Evolutionary conservation across 2,329 filamentous ascomycete genomes (phyloP).

Genomic region (Colletotrichum eremochloae): DNA sequence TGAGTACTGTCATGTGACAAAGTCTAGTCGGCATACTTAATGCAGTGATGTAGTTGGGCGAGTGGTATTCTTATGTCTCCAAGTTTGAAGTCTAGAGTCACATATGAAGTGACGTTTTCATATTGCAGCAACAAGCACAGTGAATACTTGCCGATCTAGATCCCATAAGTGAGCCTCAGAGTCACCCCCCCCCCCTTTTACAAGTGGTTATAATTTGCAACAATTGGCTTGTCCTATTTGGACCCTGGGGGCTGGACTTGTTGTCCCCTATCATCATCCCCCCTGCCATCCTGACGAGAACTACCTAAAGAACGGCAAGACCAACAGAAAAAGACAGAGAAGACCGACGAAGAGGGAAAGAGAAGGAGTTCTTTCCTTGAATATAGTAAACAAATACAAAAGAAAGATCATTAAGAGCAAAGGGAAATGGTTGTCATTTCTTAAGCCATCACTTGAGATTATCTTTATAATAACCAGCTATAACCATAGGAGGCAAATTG

Average conservation of each 20-base stretch:
- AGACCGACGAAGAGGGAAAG: not conserved
- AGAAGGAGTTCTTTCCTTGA: not conserved
- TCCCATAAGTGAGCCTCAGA: not conserved
- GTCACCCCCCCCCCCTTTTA: fast-evolving
- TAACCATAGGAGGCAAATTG: not conserved
- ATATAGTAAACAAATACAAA: not conserved
- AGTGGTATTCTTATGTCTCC: no score
- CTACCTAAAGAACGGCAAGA: not conserved
- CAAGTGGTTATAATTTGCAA: not conserved
- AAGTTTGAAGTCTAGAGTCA: not conserved
- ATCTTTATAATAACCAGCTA: not conserved
- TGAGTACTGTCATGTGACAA: no score
- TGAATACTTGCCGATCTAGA: not conserved
- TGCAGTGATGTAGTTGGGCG: not conserved
- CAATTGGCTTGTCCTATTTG: not conserved
- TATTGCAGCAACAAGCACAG: not conserved
- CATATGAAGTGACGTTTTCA: not conserved
- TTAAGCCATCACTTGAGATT: no score
- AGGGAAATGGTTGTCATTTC: not conserved
- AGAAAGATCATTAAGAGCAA: no score
- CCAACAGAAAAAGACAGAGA: not conserved
- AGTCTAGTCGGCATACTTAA: fast-evolving
- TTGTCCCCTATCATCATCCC: not conserved
- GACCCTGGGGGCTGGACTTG: fast-evolving
- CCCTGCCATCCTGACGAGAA: not conserved